Evolutionary conservation across 192 early-diverging fungal species (phyloP).

Genomic region (Backusella parvicylindrica): DNA sequence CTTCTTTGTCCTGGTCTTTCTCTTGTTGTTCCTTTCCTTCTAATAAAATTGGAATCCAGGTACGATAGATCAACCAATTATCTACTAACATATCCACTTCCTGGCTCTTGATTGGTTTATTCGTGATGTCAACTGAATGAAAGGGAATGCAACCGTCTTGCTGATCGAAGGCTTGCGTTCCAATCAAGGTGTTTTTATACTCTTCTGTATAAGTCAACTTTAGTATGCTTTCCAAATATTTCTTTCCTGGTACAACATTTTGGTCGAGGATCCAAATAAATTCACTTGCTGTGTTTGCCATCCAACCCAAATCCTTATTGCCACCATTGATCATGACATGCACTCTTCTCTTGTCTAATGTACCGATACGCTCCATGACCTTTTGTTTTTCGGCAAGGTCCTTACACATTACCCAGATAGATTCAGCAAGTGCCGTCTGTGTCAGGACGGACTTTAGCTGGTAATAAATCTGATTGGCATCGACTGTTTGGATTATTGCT

Average conservation of each 20-base stretch:
- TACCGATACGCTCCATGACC: not conserved
- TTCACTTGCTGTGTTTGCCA: conserved; percentile 30
- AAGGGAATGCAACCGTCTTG: conserved; percentile 2
- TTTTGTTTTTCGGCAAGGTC: not conserved
- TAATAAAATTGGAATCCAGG: conserved; percentile 18
- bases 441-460: conserved; percentile 5
- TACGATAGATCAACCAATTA: conserved; percentile 23
- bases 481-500: conserved; percentile 2
- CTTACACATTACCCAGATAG: conserved; percentile 11
- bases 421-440: conserved; percentile 6
- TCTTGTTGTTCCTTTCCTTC: not conserved
- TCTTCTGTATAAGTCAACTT: conserved; percentile 35
- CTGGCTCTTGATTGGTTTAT: conserved; percentile 6
- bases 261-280: conserved; percentile 42
- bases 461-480: not conserved
- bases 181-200: conserved; percentile 40
- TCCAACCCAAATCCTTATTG: not conserved
- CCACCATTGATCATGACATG: not conserved
- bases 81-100: conserved; percentile 22
- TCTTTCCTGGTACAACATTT: conserved; percentile 40
- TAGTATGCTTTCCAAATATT: conserved; percentile 40
- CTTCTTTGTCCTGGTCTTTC: too few relatives aligned
- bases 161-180: conserved; percentile 32
- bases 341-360: not conserved
- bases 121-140: not conserved